Percentiles rank a stretch among this genome's conserved stretches.
These are phyloP conservation scores for Asterophora lycoperdoides DNA, from an alignment of 768 basidiomycete species.

Conservation along the genomic window DNA sequence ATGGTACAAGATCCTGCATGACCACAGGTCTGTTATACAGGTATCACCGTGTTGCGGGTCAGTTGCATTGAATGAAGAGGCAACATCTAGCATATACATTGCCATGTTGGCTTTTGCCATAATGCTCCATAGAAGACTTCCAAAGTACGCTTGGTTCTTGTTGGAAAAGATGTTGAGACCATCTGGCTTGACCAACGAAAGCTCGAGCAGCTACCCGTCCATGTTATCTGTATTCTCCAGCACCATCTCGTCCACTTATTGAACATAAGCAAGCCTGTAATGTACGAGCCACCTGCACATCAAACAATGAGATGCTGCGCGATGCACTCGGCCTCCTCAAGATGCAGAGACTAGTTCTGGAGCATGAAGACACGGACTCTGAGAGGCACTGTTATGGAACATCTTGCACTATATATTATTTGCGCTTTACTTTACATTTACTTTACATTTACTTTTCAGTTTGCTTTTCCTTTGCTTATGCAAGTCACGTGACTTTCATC, in stretches of 20 bases:
- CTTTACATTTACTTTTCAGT: no score
- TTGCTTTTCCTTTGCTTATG: no score
- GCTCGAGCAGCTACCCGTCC: conserved; percentile 53
- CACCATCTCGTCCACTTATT: conserved; percentile 70
- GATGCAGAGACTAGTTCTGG: no score
- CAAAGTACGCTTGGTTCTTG: conserved; percentile 49
- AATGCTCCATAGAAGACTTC: conserved; percentile 50
- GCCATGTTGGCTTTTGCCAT: conserved; percentile 50
- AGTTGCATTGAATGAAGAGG: conserved; percentile 1
- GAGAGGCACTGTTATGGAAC: no score
- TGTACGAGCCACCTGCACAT: conserved; percentile 58
- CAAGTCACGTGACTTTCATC: no score
- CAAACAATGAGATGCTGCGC: no score
- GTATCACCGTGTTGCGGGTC: conserved; percentile 43
- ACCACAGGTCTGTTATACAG: conserved; percentile 61
- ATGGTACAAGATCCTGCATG: conserved; percentile 65
- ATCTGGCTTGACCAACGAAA: conserved; percentile 51
- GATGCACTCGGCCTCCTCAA: no score
- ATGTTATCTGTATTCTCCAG: conserved; percentile 47
- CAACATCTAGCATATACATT: conserved; percentile 36
- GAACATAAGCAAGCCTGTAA: conserved; percentile 56
- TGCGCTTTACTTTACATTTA: no score
- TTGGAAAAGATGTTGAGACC: conserved; percentile 41
- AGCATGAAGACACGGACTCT: no score
- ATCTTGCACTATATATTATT: no score